These are phyloP conservation scores for Colletotrichum noveboracense DNA, from an alignment of 2,329 filamentous ascomycete genomes.

Conservation along the genomic window DNA sequence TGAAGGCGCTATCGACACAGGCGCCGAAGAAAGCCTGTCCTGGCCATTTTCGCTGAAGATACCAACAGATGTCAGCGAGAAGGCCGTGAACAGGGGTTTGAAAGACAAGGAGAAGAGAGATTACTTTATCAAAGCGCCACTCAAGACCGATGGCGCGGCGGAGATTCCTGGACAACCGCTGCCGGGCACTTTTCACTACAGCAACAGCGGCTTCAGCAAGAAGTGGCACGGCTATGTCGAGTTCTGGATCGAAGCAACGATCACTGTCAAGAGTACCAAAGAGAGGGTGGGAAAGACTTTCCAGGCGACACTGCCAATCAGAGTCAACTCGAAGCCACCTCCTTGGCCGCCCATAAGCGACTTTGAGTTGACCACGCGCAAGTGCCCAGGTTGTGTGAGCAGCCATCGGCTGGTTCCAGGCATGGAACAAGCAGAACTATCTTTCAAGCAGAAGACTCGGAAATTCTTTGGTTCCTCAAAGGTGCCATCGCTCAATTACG, in stretches of 20 bases:
- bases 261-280: constrained; percentile 17
- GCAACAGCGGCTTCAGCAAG: not conserved
- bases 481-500: constrained; percentile 33
- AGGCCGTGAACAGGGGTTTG: not conserved
- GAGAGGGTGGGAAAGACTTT: constrained; percentile 25
- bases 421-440: constrained; percentile 30
- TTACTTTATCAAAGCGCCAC: not conserved
- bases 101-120: not conserved
- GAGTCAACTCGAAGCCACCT: not conserved
- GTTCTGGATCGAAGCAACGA: constrained; percentile 35
- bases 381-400: not conserved
- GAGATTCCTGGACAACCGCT: constrained; percentile 12
- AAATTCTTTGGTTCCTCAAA: constrained; percentile 35
- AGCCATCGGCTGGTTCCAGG: not conserved
- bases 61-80: not conserved
- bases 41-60: not conserved
- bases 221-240: constrained; percentile 34
- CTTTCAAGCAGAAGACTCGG: constrained; percentile 35
- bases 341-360: not conserved
- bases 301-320: not conserved
- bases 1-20: not conserved
- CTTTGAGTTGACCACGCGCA: not conserved
- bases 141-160: not conserved
- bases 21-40: not conserved
- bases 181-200: constrained; percentile 20